Base-by-base conservation (phyloP, 2,329 filamentous ascomycete species). In the Bipolaris oryzae region DNA sequence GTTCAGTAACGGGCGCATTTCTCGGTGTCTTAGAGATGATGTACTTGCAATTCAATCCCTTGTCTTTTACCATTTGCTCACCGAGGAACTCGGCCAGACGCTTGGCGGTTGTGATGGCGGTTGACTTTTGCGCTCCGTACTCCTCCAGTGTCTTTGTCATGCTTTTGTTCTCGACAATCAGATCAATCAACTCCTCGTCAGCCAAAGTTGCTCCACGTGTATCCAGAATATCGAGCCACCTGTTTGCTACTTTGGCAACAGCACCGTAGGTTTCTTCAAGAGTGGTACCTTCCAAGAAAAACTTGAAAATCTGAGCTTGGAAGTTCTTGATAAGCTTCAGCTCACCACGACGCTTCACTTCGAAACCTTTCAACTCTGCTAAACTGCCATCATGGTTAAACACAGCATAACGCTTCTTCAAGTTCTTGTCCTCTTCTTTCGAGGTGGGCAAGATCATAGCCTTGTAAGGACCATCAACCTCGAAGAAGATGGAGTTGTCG, bases 281-380 rank as follows among this genome's bases (percentile, higher is more conserved):
- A 0, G 92, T 96, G 3, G 86, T 85, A 6, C 95, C 95, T 71
- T 99, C 94, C 5, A 99, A 81, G 79, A 99, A 99, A 78, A 99
- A 98, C 74, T 96, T 97, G 88, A 99, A 99, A 64, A 99, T 96
- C 72, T 99, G 95, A 58, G 95, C 92, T 76, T 99, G 95, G 76
- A 99, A 99, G 73, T 98, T 99, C 79, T 99, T 99, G 85, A 99
- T 99, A 67, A 99, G 88, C 80, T 99, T 99, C 67, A 99, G 81
- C 79, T 99, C 95, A 82, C 95, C 95, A 85, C 95, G 86, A 74
- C 95, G 89, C 81, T 99, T 99, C 64, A 99, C 88, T 72, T 99
- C 95, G 72, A 99, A 99, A 5, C 95, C 95, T 73, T 99, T 99
- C 72, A 99, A 77, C 74, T 99, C 95, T 13, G 95, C 95, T 50